Evolutionary conservation across 495 filamentous ascomycete genomes (phyloP), one percentile per base, ranked within the genome.

Genomic region (Xylaria bambusicola): DNA sequence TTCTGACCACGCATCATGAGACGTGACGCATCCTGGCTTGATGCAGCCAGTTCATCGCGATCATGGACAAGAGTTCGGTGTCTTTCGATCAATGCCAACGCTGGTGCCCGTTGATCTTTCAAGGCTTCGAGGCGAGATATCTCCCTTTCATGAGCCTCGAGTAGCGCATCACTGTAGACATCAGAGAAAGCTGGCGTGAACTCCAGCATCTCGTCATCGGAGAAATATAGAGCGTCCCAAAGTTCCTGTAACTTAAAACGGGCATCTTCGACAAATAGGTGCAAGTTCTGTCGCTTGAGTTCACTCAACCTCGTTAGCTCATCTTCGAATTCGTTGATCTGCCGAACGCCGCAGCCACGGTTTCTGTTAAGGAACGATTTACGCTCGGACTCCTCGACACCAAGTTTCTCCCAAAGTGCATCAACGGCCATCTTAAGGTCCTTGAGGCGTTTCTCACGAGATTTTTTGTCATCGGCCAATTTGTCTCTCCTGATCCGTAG

Each of bases 121-220:
- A 98, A 72, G 10, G 85, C 77, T 67, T 97, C 89, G 2, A 99
- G 78, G 23, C 93, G 88, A 8, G 74, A 69, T 56, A 98, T 91
- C 64, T 99, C 95, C 7, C 84, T 85, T 72, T 99, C 94, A 62
- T 98, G 95, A 0, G 92, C 82, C 62, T 83, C 80, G 3, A 98
- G 84, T 17, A 99, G 81, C 40, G 94, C 93, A 70, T 98, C 94
- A 63, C 91, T 96, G 69, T 88, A 89, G 13, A 88, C 86, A 65
- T 90, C 88, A 0, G 91, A 95, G 69, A 96, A 96, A 1, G 92
- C 93, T 3, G 95, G 93, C 3, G 92, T 91, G 61, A 98, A 99
- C 58, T 97, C 92, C 53, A 96, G 81, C 90, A 97, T 97, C 71
- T 99, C 94, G 66, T 97, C 93, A 71, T 99, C 94, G 0, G 92